These are phyloP conservation scores for Scopulariopsis brevicaulis DNA, from an alignment of 2,329 filamentous ascomycete species.

Conservation along the genomic window DNA sequence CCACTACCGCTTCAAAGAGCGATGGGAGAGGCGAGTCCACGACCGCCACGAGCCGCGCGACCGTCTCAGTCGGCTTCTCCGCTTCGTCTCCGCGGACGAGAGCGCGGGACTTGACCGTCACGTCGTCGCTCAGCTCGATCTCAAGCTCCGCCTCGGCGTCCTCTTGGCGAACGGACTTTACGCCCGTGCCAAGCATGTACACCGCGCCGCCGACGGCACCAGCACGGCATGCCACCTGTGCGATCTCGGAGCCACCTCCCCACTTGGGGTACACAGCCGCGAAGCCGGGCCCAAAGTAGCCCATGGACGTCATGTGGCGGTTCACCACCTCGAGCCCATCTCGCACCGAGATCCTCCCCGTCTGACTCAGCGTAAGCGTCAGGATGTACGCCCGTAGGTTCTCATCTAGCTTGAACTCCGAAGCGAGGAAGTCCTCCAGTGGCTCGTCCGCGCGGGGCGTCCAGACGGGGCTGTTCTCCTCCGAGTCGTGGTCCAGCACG, in stretches of 20 bases:
- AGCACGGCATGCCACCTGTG: constrained; percentile 84
- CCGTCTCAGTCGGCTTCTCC: constrained; percentile 7
- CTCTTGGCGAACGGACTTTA: constrained; percentile 28
- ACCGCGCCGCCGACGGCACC: constrained; percentile 83
- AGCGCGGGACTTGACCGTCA: constrained; percentile 41
- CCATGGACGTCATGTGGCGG: constrained; percentile 76
- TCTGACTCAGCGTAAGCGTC: constrained; percentile 64
- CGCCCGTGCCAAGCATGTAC: constrained; percentile 71
- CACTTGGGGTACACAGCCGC: constrained; percentile 86
- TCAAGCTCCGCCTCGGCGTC: constrained; percentile 16
- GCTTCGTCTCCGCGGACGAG: constrained; percentile 34
- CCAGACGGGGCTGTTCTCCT: constrained; percentile 45
- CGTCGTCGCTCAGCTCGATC: constrained; percentile 43
- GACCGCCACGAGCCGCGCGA: constrained; percentile 56
- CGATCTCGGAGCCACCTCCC: constrained; percentile 79
- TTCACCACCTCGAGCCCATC: constrained; percentile 64
- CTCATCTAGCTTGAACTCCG: constrained; percentile 56
- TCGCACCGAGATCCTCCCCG: constrained; percentile 46
- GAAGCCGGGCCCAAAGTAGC: constrained; percentile 79
- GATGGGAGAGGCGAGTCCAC: constrained; percentile 52
- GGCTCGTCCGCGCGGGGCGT: constrained; percentile 38
- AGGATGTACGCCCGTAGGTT: constrained; percentile 50
- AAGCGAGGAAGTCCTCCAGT: constrained; percentile 47
- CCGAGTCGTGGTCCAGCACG: constrained; percentile 59
- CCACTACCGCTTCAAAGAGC: constrained; percentile 60